A percentile compares a stretch with the other conserved stretches of the same genome.
These are phyloP conservation scores for Quillaja saponaria DNA, from an alignment of 306 rosid genomes.

Conservation along the genomic window DNA sequence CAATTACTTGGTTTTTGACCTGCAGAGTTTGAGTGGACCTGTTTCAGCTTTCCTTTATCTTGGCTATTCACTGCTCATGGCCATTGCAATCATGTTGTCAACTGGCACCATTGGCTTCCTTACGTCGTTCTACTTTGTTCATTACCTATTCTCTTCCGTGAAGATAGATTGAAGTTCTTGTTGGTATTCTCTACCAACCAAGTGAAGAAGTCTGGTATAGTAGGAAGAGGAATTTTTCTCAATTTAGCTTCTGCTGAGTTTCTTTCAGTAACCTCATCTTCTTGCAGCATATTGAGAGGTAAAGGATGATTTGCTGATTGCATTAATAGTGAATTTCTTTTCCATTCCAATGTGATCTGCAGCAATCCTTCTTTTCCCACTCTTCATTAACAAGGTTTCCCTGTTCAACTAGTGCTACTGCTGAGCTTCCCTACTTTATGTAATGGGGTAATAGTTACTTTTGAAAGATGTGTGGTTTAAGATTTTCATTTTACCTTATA, in stretches of 20 bases:
- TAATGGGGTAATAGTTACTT: constrained; percentile 32
- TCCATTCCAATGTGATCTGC: constrained; percentile 38
- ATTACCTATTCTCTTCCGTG: constrained; percentile 86
- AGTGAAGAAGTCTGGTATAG: constrained; percentile 35
- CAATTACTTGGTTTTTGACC: constrained; percentile 89
- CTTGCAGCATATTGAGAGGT: constrained; percentile 36
- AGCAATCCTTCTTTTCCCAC: constrained; percentile 30
- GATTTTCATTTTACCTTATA: constrained; percentile 20
- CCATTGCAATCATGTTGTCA: constrained; percentile 85
- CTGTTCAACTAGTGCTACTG: constrained; percentile 31
- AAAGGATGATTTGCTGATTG: constrained; percentile 28
- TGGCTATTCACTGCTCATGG: constrained; percentile 93
- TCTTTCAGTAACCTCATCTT: constrained; percentile 42
- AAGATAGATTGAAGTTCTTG: constrained; percentile 68
- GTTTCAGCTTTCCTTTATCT: constrained; percentile 83
- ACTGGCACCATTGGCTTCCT: constrained; percentile 92
- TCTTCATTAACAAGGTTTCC: constrained; percentile 20
- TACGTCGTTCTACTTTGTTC: constrained; percentile 88
- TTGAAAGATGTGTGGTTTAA: constrained; percentile 47
- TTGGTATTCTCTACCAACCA: constrained; percentile 33
- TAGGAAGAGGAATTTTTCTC: constrained; percentile 36
- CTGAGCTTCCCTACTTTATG: constrained; percentile 29
- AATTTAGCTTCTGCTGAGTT: constrained; percentile 39
- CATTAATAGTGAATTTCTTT: constrained; percentile 26
- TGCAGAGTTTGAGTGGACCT: constrained; percentile 97